Percentiles rank a stretch among this genome's conserved stretches.
phyloP scores from a whole-genome alignment of 441 rosid species.

The Lepidium campestre region DNA sequence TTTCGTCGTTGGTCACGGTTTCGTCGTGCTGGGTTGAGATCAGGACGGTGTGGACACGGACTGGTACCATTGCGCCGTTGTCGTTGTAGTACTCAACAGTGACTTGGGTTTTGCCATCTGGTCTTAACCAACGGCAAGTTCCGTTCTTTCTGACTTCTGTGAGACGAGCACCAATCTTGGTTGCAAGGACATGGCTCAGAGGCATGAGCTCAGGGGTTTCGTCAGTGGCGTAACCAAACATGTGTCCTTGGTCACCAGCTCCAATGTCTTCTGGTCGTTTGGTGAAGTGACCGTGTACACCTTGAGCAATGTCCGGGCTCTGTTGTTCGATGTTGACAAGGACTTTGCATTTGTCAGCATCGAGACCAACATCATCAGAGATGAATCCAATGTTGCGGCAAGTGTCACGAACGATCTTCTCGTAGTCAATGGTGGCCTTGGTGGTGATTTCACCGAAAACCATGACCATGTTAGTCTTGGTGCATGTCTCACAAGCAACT shows the following conservation, averaged over 20 bases:
- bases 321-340: conserved; percentile 65
- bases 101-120: conserved; percentile 68
- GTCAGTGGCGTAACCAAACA: conserved; percentile 65
- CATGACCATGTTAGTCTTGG: conserved; percentile 71
- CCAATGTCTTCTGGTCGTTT: conserved; percentile 61
- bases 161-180: conserved; percentile 48
- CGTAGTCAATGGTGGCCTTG: conserved; percentile 49
- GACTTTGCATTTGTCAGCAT: conserved; percentile 61
- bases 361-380: conserved; percentile 59
- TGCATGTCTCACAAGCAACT: conserved; percentile 65
- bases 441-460: conserved; percentile 66
- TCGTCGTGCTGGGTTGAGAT: conserved; percentile 67
- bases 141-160: conserved; percentile 60
- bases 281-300: conserved; percentile 60
- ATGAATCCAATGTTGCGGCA: conserved; percentile 55
- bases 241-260: conserved; percentile 67
- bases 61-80: conserved; percentile 56
- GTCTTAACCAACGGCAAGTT: conserved; percentile 59
- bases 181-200: conserved; percentile 46
- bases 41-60: conserved; percentile 57
- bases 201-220: conserved; percentile 67
- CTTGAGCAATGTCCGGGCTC: conserved; percentile 68
- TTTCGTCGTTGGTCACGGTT: conserved; percentile 62
- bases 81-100: conserved; percentile 61
- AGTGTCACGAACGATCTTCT: conserved; percentile 64